Base-by-base conservation (phyloP, 306 rosid species). In the Senna siamea region DNA sequence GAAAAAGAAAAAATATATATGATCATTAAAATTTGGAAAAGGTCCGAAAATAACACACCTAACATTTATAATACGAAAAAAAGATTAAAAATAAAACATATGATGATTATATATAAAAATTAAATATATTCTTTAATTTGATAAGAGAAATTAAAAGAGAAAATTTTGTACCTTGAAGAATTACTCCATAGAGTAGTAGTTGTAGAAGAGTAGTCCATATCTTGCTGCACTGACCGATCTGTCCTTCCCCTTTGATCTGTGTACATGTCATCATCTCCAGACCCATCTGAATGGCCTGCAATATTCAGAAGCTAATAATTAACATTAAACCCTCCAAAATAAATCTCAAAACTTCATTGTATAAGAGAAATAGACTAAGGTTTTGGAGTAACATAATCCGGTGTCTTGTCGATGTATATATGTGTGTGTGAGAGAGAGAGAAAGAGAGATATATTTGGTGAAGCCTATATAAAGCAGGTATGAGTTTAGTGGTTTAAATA, bases 261-360 rank as follows among this genome's bases (percentile, higher is more conserved):
- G 52, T 38, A 81, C 34, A 85, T 66, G 5, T 93, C 98, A 40
- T 93, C 98, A n/a, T 93, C 98, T 52, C 97, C 97, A 2, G 98
- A 93, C 46, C 97, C 97, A 72, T 93, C 98, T 9, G 98, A 90
- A 78, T 82, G 90, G 26, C 98, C 93, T 90, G 32, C 52, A 75
- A 3, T 4, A 37, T 37, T 37, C 6, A 64, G 59, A 64, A 68
- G 7, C 40, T 40, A 44, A 57, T 6, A 1, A 26, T 26, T 26
- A 26, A 26, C 3, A 26, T 26, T 26, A 26, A 26, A 26, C 30
- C 53, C 66, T 59, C 13, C 13, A 59, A 15, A 2, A 15, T 59
- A 5, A 59, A 34, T 60, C 66, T 44, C 46, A n/a, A 2, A 34
- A 60, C 19, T 20, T 37, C 38, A 51, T 18, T 51, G 30, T 26